A percentile compares a stretch with the other conserved stretches of the same genome.
Conservation (phyloP, 768 basidiomycete genomes). For the Leccinum imitatum region DNA sequence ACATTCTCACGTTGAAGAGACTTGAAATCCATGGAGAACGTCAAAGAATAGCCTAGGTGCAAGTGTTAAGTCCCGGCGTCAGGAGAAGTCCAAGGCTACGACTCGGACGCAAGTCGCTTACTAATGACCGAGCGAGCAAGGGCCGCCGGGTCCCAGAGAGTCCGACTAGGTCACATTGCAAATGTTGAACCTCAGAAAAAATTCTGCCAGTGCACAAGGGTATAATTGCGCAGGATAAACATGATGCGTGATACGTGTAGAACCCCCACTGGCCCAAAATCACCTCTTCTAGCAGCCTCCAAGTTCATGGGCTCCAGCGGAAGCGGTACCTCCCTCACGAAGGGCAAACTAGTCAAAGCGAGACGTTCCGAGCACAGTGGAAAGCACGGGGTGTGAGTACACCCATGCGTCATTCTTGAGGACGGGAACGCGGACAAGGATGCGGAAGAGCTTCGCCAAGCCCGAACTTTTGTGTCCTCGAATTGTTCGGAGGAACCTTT, state of each 20-base stretch:
- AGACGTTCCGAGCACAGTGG: constrained; percentile 35
- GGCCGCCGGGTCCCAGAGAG: too few species aligned
- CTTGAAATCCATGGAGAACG: not conserved
- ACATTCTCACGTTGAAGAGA: not conserved
- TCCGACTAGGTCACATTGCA: too few species aligned
- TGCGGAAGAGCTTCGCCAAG: constrained; percentile 77
- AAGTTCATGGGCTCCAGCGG: constrained; percentile 70
- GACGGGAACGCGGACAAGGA: constrained; percentile 96
- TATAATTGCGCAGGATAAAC: not conserved
- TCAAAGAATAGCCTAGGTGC: too few species aligned
- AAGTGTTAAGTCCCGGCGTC: too few species aligned
- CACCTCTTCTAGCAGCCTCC: constrained; percentile 37
- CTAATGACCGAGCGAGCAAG: too few species aligned
- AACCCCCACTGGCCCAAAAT: constrained; percentile 30
- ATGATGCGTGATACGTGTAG: constrained; percentile 30
- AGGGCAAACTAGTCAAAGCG: constrained; percentile 44
- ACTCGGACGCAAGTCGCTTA: too few species aligned
- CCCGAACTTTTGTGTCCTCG: constrained; percentile 47
- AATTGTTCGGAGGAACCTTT: too few species aligned
- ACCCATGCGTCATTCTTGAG: constrained; percentile 59
- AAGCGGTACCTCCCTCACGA: constrained; percentile 63
- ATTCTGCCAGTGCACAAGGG: not conserved
- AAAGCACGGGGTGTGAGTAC: constrained; percentile 35
- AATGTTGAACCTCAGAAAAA: too few species aligned
- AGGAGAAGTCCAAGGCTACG: too few species aligned